Percentiles rank a stretch among this genome's conserved stretches.
Conservation (phyloP, 2,329 filamentous ascomycete species). For the Fusarium sp. region DNA sequence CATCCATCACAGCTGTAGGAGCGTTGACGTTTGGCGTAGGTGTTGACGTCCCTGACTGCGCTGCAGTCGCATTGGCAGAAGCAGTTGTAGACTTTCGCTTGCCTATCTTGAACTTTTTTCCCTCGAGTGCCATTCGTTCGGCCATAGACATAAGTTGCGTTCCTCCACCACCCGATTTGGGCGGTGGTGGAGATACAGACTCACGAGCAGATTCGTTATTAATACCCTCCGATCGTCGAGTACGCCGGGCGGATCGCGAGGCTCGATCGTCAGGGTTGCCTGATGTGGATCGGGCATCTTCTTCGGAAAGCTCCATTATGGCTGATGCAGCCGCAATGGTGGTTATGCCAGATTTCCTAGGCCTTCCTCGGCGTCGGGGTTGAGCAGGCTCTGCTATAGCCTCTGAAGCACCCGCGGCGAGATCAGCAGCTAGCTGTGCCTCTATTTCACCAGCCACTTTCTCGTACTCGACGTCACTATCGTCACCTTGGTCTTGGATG, state of each 20-base stretch:
- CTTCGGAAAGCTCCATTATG: slow-evolving; percentile 1
- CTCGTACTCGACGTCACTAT: slow-evolving; percentile 34
- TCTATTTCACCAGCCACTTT: slow-evolving; percentile 35
- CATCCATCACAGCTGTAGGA: not conserved
- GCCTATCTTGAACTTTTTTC: slow-evolving; percentile 66
- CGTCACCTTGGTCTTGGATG: not conserved
- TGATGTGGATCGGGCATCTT: not conserved
- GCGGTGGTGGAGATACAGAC: slow-evolving; percentile 5
- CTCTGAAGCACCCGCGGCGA: slow-evolving; percentile 12
- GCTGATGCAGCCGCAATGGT: slow-evolving; percentile 40
- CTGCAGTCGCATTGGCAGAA: slow-evolving; percentile 9
- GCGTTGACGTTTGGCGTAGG: not conserved
- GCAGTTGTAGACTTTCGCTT: slow-evolving; percentile 47
- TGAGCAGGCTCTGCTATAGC: not conserved
- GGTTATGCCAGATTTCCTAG: slow-evolving; percentile 46
- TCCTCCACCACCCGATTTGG: slow-evolving; percentile 20
- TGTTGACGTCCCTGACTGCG: slow-evolving; percentile 11
- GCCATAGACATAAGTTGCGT: slow-evolving; percentile 65
- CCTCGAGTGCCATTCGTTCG: slow-evolving; percentile 67
- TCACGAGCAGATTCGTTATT: slow-evolving; percentile 5
- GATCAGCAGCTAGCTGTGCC: slow-evolving; percentile 33
- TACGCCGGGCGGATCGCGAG: slow-evolving; percentile 42
- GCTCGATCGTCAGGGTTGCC: slow-evolving; percentile 6
- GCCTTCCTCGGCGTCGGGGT: slow-evolving; percentile 44
- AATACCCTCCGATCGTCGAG: slow-evolving; percentile 38